Conservation (phyloP, 2,329 filamentous ascomycete genomes). For the Fragosphaeria purpurea region DNA sequence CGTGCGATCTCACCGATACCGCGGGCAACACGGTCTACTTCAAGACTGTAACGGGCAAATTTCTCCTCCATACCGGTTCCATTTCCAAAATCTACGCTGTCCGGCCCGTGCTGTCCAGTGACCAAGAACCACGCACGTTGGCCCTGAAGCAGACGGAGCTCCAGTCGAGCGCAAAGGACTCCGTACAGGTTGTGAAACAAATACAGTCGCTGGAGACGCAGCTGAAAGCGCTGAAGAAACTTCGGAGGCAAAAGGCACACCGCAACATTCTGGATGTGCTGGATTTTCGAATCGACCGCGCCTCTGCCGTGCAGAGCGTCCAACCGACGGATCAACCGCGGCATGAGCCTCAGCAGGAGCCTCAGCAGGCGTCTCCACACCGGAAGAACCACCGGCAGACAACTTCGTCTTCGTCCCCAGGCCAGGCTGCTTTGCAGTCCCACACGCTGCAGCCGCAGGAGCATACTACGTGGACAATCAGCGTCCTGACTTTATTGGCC, state of each 20-base stretch:
- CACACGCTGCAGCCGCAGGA: constrained; percentile 23
- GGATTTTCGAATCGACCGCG: constrained; percentile 67
- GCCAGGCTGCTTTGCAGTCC: no score
- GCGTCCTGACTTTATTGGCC: constrained; percentile 64
- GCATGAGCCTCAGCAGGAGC: neutral
- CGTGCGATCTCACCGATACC: constrained; percentile 52
- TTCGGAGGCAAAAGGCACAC: constrained; percentile 70
- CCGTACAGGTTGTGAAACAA: constrained; percentile 60
- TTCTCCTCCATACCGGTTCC: constrained; percentile 53
- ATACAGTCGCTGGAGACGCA: constrained; percentile 67
- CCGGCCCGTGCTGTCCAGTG: constrained; percentile 51
- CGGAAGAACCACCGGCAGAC: no score
- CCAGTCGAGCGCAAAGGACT: constrained; percentile 45
- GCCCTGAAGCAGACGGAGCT: constrained; percentile 64
- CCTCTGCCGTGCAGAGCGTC: neutral
- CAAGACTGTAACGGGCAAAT: constrained; percentile 59
- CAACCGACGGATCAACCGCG: neutral
- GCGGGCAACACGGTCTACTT: constrained; percentile 57
- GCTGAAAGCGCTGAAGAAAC: constrained; percentile 63
- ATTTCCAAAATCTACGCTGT: constrained; percentile 63
- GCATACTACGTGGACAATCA: constrained; percentile 55
- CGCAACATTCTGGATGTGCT: constrained; percentile 68
- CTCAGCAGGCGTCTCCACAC: neutral
- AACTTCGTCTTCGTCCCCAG: no score
- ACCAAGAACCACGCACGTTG: constrained; percentile 50